Conservation (phyloP, 2,329 filamentous ascomycete species). For the Aspergillus transmontanensis region DNA sequence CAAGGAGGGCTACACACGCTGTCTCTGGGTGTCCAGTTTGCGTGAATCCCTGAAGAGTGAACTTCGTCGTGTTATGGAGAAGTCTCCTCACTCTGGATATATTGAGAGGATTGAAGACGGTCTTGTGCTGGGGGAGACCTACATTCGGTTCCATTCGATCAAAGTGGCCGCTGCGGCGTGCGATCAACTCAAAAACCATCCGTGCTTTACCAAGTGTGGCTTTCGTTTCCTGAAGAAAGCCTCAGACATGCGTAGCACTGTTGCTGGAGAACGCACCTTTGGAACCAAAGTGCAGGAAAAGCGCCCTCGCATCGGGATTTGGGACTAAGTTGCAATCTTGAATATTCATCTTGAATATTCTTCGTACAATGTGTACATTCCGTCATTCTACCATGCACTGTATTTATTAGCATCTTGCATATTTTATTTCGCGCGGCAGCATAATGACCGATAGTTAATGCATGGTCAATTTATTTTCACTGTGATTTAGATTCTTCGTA, state of each 20-base stretch:
- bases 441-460: not conserved
- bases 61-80: slow-evolving; percentile 13
- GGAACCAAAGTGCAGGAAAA: not conserved
- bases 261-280: not conserved
- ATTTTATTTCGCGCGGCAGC: not conserved
- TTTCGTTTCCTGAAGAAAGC: slow-evolving; percentile 21
- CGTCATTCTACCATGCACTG: not conserved
- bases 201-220: slow-evolving; percentile 16
- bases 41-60: slow-evolving; percentile 12
- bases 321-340: not conserved
- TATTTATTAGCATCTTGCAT: not conserved
- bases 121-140: slow-evolving; percentile 9
- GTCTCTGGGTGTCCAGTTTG: slow-evolving; percentile 23
- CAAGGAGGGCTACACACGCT: slow-evolving; percentile 28
- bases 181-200: slow-evolving; percentile 15
- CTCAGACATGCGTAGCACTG: not conserved
- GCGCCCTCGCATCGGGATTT: not conserved
- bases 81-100: slow-evolving; percentile 10
- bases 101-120: slow-evolving; percentile 23
- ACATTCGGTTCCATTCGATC: slow-evolving; percentile 25
- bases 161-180: slow-evolving; percentile 19
- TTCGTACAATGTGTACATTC: not conserved
- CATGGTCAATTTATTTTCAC: not conserved
- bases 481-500: not conserved
- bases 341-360: not conserved